Base-by-base conservation (phyloP, 2,329 filamentous ascomycete genomes). In the Blumeria graminis region DNA sequence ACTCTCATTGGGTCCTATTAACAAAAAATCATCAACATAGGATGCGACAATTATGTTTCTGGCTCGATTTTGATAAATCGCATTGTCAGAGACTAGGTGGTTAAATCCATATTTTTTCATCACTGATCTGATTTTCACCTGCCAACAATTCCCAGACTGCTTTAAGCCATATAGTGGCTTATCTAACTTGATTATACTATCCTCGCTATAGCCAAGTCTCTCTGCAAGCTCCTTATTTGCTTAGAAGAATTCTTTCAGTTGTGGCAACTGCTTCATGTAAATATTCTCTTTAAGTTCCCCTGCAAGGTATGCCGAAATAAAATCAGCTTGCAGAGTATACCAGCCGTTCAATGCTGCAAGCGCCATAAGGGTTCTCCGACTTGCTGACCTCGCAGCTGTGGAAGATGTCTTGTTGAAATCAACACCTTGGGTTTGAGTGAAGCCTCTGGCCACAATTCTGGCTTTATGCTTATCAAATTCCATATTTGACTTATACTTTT, bases 341-440 rank as follows among this genome's bases (percentile, higher is more conserved):
- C 51, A 38, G 18, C 34, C 34, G 16, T 54, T 36, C 8, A 54
- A 18, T 8, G 51, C 51, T 2, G 51, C 51, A 16, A 55, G n/a
- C 4, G 35, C 53, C 35, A 55, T 55, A 3, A 43, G 3, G 18
- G 43, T 41, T 10, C 8, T 34, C 35, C 53, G 41, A 43, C 36
- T 41, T 41, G 53, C 39, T 32, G 53, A 45, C 18, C 39, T 55
- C 13, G 53, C 53, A 32, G 39, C 34, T 1, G 36, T 11, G 11
- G 53, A 41, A 13, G 39, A 55, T 22, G 53, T 55, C 43, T 55
- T 16, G n/a, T 55, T 45, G 14, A 55, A 55, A 38, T 41, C 53
- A 41, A 55, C 28, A 14, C 53, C n/a, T 45, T 43, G 5, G 13
- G 39, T 45, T 16, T 55, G 8, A 16, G 36, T 41, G 22, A 55